Evolutionary conservation across 2,329 filamentous ascomycete species (phyloP).

Genomic region (Lasiodiplodia sp.): DNA sequence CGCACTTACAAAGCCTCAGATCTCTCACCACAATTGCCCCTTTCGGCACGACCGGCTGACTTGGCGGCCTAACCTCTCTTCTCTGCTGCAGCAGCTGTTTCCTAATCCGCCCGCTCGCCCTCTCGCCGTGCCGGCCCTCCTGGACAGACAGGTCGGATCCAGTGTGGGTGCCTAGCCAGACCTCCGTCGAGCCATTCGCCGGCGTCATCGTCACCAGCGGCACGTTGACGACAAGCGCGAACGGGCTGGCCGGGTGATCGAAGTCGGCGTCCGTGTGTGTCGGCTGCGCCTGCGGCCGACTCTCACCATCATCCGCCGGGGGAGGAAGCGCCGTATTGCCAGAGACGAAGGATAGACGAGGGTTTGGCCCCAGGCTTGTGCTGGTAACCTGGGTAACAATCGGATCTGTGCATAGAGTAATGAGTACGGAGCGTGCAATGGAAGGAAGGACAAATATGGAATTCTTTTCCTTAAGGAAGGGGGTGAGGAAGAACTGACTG

Average conservation of each 20-base stretch:
- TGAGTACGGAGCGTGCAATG: background rate
- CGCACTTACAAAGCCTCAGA: constrained; percentile 57
- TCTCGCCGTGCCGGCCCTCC: constrained; percentile 59
- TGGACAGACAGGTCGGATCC: constrained; percentile 49
- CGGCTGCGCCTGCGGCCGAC: constrained; percentile 54
- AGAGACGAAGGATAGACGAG: constrained; percentile 65
- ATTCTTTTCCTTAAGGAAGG: background rate
- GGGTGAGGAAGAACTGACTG: constrained; percentile 49
- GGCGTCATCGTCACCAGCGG: constrained; percentile 59
- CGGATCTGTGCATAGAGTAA: constrained; percentile 49
- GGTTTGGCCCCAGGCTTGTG: constrained; percentile 61
- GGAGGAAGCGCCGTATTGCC: constrained; percentile 65
- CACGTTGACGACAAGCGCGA: constrained; percentile 63
- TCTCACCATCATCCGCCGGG: constrained; percentile 42
- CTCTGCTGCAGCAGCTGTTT: constrained; percentile 51
- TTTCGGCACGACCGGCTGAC: constrained; percentile 61
- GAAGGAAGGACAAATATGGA: background rate
- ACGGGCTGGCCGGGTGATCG: constrained; percentile 61
- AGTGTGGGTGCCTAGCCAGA: constrained; percentile 66
- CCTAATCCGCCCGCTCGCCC: constrained; percentile 61
- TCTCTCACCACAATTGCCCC: constrained; percentile 66
- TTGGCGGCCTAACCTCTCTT: constrained; percentile 49
- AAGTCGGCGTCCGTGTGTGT: constrained; percentile 69
- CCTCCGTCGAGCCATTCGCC: constrained; percentile 63
- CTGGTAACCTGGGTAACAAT: constrained; percentile 65